Evolutionary conservation across 2,329 filamentous ascomycete species (phyloP).

Genomic region (Penicillium sp.): DNA sequence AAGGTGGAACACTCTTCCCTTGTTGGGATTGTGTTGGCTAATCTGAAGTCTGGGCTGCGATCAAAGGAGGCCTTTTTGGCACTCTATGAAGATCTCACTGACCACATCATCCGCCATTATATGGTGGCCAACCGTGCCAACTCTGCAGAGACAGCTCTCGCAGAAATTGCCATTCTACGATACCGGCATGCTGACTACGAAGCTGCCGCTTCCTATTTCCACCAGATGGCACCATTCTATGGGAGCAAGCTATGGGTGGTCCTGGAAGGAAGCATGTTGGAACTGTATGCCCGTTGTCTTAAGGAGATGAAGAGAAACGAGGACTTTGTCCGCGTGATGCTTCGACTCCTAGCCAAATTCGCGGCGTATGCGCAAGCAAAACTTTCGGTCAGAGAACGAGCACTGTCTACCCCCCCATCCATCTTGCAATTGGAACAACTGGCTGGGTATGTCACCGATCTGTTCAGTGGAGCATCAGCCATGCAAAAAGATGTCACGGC

Average conservation of each 20-base stretch:
- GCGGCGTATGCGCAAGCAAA: slow-evolving; percentile 36
- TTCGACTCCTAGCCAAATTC: slow-evolving; percentile 61
- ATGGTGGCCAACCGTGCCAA: slow-evolving; percentile 75
- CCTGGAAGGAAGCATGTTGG: slow-evolving; percentile 79
- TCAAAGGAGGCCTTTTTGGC: slow-evolving; percentile 66
- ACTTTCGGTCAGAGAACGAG: slow-evolving; percentile 33
- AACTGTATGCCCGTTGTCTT: slow-evolving; percentile 82
- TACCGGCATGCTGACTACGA: slow-evolving; percentile 73
- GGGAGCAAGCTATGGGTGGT: slow-evolving; percentile 75
- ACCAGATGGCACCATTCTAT: slow-evolving; percentile 76
- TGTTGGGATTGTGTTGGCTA: slow-evolving; percentile 56
- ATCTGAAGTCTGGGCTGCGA: slow-evolving; percentile 63
- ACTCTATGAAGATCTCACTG: slow-evolving; percentile 75
- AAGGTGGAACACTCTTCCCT: slow-evolving; percentile 28
- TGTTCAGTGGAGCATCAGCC: slow-evolving; percentile 51
- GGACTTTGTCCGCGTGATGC: slow-evolving; percentile 74
- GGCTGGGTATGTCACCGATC: slow-evolving; percentile 40
- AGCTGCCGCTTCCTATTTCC: slow-evolving; percentile 75
- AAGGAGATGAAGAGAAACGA: slow-evolving; percentile 73
- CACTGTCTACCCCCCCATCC: slow-evolving; percentile 32
- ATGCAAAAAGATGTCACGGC: slow-evolving; percentile 65
- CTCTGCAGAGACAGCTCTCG: slow-evolving; percentile 73
- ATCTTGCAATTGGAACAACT: slow-evolving; percentile 33
- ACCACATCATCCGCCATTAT: slow-evolving; percentile 80
- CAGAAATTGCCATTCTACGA: slow-evolving; percentile 83